Conservation (phyloP, 225 moss, liverwort and hornwort genomes). For the Physcomitrium patens region DNA sequence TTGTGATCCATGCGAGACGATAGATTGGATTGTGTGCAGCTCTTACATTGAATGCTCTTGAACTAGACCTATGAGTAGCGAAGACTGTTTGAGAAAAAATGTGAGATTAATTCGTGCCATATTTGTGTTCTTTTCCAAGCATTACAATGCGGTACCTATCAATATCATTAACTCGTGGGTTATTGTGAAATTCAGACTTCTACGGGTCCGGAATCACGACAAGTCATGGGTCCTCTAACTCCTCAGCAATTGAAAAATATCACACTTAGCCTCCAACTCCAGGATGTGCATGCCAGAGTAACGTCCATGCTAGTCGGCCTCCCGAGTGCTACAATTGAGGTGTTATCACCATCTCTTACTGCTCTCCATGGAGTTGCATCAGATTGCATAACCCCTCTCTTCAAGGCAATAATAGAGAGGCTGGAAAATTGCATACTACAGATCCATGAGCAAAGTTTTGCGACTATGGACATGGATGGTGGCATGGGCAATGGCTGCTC, state of each 20-base stretch:
- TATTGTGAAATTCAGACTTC: slow-evolving; percentile 54
- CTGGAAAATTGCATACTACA: slow-evolving; percentile 87
- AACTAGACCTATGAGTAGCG: slow-evolving; percentile 4
- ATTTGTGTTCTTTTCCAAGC: neutral
- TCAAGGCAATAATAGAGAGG: slow-evolving; percentile 94
- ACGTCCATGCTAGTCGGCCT: slow-evolving; percentile 72
- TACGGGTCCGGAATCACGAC: slow-evolving; percentile 87
- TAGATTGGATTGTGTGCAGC: slow-evolving; percentile 13
- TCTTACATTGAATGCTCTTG: slow-evolving; percentile 1
- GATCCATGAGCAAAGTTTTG: slow-evolving; percentile 90
- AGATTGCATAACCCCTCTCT: slow-evolving; percentile 82
- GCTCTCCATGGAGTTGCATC: slow-evolving; percentile 84
- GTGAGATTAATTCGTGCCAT: neutral
- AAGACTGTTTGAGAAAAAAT: slow-evolving; percentile 11
- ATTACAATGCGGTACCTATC: slow-evolving; percentile 9
- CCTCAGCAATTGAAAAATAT: slow-evolving; percentile 86
- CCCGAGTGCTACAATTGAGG: slow-evolving; percentile 68
- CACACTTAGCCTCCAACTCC: slow-evolving; percentile 83
- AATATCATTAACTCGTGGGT: slow-evolving; percentile 26
- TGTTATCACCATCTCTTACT: slow-evolving; percentile 79
- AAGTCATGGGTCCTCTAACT: slow-evolving; percentile 78
- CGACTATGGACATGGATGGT: slow-evolving; percentile 65
- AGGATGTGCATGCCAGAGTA: slow-evolving; percentile 87
- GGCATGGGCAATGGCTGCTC: slow-evolving; percentile 79
- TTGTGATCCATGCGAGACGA: slow-evolving; percentile 19